Evolutionary conservation across 305 asterid genomes (phyloP), one percentile per base, ranked within the genome.

Genomic region (Petunia hybrid): DNA sequence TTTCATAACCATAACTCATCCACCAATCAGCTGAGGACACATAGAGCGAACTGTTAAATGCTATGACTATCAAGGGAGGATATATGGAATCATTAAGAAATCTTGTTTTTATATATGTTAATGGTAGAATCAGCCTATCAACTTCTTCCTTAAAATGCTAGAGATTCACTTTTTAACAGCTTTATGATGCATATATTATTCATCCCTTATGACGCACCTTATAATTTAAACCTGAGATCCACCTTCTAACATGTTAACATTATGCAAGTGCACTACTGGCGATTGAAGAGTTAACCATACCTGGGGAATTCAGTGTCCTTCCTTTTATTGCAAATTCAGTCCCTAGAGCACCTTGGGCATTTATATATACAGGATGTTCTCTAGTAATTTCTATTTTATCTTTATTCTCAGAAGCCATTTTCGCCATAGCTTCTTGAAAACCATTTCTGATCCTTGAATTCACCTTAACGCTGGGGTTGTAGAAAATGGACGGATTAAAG

Each of bases 21-120:
- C 92, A 86, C 92, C 92, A 89, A 81, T 89, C 91, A 80, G 90
- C 90, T 89, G 80, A 81, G 39, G 12, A 83, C 77, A 66, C 66
- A 59, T 38, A 60, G 36, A 39, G 71, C 73, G 81, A 35, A 45
- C 65, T 71, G 62, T 55, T 36, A 74, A 48, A 43, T 46, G 60
- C 7, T 51, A 22, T 9, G 41, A 40, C 43, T 43, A 53, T 67
- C 1, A 13, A 78, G 59, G 36, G n/a, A 51, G 73, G 62, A 65
- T 62, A 51, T 13, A 75, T 10, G 61, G 42, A 68, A 70, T 48
- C 43, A 65, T 45, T 12, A 60, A 70, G 16, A 64, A 31, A 71
- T 46, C 43, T 2, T 10, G 12, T 6, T 74, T 43, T 22, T 78
- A 39, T 59, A 63, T 41, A 16, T 46, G 76, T 81, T 70, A 53